Percentiles rank a stretch among this genome's conserved stretches.
These are phyloP conservation scores for Mycena amicta DNA, from an alignment of 768 basidiomycete species.

Conservation along the genomic window DNA sequence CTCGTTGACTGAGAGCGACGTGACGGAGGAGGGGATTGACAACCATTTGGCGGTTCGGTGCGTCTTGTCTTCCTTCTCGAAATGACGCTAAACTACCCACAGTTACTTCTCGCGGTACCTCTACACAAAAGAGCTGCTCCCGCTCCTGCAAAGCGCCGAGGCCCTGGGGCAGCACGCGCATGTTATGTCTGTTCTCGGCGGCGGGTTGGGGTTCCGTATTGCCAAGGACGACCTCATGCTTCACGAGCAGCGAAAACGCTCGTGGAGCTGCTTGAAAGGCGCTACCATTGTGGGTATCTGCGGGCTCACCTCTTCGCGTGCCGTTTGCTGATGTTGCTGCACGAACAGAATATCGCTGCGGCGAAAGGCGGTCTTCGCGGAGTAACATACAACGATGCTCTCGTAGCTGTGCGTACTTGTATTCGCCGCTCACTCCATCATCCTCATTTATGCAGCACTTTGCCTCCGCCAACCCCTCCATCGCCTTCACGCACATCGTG, in stretches of 20 bases:
- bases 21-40: slow-evolving; percentile 10
- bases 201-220: slow-evolving; percentile 25
- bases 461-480: slow-evolving; percentile 17
- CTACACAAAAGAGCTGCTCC: slow-evolving; percentile 29
- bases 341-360: slow-evolving; percentile 6
- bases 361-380: slow-evolving; percentile 4
- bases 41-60: slow-evolving; percentile 19
- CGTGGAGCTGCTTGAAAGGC: background rate
- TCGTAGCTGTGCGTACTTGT: background rate
- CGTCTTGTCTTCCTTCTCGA: slow-evolving; percentile 23
- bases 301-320: background rate
- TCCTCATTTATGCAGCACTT: slow-evolving; percentile 19
- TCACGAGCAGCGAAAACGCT: slow-evolving; percentile 20
- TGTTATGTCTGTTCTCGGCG: slow-evolving; percentile 33
- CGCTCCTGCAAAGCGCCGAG: slow-evolving; percentile 27
- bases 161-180: slow-evolving; percentile 32
- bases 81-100: background rate
- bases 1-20: slow-evolving; percentile 10
- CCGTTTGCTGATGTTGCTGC: background rate
- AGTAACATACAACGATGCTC: slow-evolving; percentile 7
- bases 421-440: background rate
- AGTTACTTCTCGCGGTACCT: slow-evolving; percentile 25
- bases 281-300: background rate
- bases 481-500: slow-evolving; percentile 27
- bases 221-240: slow-evolving; percentile 33